A percentile compares a stretch with the other conserved stretches of the same genome.
phyloP scores from a whole-genome alignment of 2,329 filamentous ascomycete species.

The Fusarium buharicum region DNA sequence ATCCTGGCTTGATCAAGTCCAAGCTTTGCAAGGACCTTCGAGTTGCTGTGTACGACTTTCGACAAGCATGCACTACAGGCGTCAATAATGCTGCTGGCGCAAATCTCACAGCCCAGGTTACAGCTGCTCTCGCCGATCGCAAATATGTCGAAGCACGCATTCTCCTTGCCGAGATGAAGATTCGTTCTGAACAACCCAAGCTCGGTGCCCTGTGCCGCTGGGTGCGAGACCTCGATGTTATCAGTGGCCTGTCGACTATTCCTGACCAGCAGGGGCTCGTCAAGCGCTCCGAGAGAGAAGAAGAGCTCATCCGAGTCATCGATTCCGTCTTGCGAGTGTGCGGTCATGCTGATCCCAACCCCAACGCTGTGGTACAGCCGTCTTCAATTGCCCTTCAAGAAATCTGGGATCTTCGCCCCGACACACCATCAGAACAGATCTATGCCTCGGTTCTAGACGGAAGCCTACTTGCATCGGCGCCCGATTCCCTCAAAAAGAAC shows the following conservation, averaged over 20 bases:
- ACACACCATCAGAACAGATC: conserved; percentile 55
- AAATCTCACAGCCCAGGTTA: conserved; percentile 74
- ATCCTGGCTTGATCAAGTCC: conserved; percentile 73
- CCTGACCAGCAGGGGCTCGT: conserved; percentile 54
- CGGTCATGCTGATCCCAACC: conserved; percentile 66
- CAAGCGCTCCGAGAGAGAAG: conserved; percentile 58
- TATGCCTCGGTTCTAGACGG: conserved; percentile 69
- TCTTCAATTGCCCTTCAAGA: conserved; percentile 65
- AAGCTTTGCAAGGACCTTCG: conserved; percentile 74
- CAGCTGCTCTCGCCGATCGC: conserved; percentile 71
- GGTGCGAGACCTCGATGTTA: conserved; percentile 76
- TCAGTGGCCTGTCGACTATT: conserved; percentile 71
- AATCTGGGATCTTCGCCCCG: conserved; percentile 68
- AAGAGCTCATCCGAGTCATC: conserved; percentile 68
- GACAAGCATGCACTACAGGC: conserved; percentile 74
- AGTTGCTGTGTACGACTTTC: conserved; percentile 74
- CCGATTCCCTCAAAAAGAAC: conserved; percentile 51
- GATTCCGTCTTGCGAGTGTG: conserved; percentile 73
- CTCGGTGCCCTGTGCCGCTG: conserved; percentile 76
- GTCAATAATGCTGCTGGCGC: conserved; percentile 68
- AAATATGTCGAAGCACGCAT: conserved; percentile 73
- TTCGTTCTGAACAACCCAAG: conserved; percentile 72
- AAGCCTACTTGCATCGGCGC: conserved; percentile 59
- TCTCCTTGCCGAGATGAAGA: conserved; percentile 75
- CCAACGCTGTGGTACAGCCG: conserved; percentile 46